phyloP scores from a whole-genome alignment of 306 rosid genomes.

The Pyrus communis region DNA sequence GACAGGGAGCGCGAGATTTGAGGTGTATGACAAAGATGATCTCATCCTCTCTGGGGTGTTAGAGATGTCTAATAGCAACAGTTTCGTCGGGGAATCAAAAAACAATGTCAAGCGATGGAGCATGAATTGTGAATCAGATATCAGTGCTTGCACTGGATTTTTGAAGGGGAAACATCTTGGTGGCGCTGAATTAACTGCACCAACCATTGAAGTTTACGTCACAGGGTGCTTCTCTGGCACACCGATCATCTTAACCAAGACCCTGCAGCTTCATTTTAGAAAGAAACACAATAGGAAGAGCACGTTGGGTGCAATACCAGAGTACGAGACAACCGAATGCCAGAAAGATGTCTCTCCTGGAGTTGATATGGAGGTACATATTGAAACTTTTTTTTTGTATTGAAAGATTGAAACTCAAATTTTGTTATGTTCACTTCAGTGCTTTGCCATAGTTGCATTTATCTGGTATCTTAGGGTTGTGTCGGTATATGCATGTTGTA shows the following conservation, averaged over 20 bases:
- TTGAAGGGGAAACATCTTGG: slow-evolving; percentile 56
- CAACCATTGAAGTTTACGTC: slow-evolving; percentile 79
- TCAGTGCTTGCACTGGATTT: slow-evolving; percentile 42
- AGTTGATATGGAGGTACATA: slow-evolving; percentile 54
- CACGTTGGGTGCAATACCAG: slow-evolving; percentile 67
- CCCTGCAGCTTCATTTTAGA: slow-evolving; percentile 47
- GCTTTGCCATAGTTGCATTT: neutral
- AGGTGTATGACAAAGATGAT: slow-evolving; percentile 65
- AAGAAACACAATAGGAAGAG: slow-evolving; percentile 58
- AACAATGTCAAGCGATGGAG: slow-evolving; percentile 50
- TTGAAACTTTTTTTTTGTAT: neutral
- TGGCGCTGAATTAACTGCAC: slow-evolving; percentile 34
- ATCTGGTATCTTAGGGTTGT: neutral
- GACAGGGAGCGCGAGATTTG: slow-evolving; percentile 68
- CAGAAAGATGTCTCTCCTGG: slow-evolving; percentile 41
- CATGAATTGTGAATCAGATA: slow-evolving; percentile 65
- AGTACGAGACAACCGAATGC: slow-evolving; percentile 54
- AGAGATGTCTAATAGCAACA: slow-evolving; percentile 60
- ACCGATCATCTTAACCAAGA: slow-evolving; percentile 76
- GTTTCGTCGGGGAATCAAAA: slow-evolving; percentile 47
- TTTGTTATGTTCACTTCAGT: neutral
- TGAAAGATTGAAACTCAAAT: neutral
- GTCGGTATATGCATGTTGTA: neutral
- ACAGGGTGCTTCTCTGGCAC: slow-evolving; percentile 77
- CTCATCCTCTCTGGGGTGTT: slow-evolving; percentile 67